A percentile compares a stretch with the other conserved stretches of the same genome.
phyloP scores from a whole-genome alignment of 2,329 filamentous ascomycete genomes.

The Cladosporium sp. region DNA sequence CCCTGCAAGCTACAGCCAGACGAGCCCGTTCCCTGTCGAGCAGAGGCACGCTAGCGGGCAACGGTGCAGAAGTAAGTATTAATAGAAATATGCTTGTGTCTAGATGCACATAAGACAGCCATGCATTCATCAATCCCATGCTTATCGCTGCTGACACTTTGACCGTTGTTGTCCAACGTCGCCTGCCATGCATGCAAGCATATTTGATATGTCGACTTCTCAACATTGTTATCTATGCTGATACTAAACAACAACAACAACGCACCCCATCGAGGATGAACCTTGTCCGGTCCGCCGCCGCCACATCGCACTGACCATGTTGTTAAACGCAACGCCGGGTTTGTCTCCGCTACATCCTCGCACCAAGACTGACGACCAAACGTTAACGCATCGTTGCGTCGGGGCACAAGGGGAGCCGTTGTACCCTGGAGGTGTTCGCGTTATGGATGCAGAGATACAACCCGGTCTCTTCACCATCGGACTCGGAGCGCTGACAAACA shows the following conservation, averaged over 20 bases:
- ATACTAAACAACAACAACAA: neutral
- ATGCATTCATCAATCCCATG: neutral
- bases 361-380: neutral
- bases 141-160: neutral
- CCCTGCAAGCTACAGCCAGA: neutral
- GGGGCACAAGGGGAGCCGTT: conserved; percentile 1
- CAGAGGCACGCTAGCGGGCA: neutral
- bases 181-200: neutral
- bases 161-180: neutral
- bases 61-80: neutral
- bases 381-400: neutral
- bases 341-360: neutral
- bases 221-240: neutral
- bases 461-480: neutral
- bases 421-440: neutral
- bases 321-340: neutral
- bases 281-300: neutral
- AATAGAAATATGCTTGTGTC: neutral
- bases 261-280: neutral
- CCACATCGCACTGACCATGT: conserved; percentile 1
- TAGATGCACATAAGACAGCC: conserved; percentile 6
- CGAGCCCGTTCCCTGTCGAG: neutral
- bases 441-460: neutral
- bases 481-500: too few species aligned
- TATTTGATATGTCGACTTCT: neutral